These are phyloP conservation scores for Penicillium paxilli DNA, from an alignment of 495 filamentous ascomycete species.

Conservation along the genomic window DNA sequence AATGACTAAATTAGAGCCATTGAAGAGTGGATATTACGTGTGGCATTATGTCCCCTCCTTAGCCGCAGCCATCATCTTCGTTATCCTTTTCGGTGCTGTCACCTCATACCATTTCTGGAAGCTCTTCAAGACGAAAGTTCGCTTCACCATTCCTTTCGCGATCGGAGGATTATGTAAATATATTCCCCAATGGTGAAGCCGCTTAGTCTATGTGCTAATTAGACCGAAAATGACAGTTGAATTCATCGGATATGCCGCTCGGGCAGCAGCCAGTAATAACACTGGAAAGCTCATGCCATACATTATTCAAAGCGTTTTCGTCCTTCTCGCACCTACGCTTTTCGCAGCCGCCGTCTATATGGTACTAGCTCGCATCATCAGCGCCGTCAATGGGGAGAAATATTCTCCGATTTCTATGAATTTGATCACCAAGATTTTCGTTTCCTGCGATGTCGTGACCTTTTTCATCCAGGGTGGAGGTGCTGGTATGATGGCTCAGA, in stretches of 20 bases:
- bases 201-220: neutral
- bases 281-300: slow-evolving; percentile 24
- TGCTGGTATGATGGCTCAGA: slow-evolving; percentile 11
- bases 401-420: slow-evolving; percentile 8
- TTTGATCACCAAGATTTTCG: slow-evolving; percentile 22
- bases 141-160: slow-evolving; percentile 9
- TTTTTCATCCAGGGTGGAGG: slow-evolving; percentile 19
- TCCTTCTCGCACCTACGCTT: slow-evolving; percentile 33
- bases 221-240: too few relatives aligned
- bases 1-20: slow-evolving; percentile 13
- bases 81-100: slow-evolving; percentile 42
- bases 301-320: slow-evolving; percentile 30
- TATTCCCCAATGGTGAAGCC: neutral
- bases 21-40: slow-evolving; percentile 11
- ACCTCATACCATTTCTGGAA: slow-evolving; percentile 38
- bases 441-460: slow-evolving; percentile 19
- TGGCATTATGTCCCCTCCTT: slow-evolving; percentile 10
- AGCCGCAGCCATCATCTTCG: slow-evolving; percentile 5
- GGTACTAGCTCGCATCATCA: slow-evolving; percentile 47
- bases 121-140: slow-evolving; percentile 6
- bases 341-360: slow-evolving; percentile 56
- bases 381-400: slow-evolving; percentile 35
- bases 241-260: slow-evolving; percentile 44
- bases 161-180: slow-evolving; percentile 14
- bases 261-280: slow-evolving; percentile 17